phyloP scores from a whole-genome alignment of 164 flowering plant species.

The Aristolochia contorta region DNA sequence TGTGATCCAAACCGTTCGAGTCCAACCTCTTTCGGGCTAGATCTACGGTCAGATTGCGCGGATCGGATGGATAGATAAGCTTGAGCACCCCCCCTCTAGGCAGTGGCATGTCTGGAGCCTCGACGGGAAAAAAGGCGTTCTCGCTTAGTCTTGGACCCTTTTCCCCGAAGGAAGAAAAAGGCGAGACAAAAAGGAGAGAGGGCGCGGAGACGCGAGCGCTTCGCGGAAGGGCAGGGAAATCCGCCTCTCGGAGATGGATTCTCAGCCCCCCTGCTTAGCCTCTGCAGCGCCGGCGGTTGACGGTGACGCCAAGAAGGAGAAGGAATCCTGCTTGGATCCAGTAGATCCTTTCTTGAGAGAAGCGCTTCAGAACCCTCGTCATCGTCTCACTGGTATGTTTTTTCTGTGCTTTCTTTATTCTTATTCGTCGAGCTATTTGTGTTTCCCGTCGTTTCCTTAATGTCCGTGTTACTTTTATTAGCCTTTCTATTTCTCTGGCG shows the following conservation, averaged over 20 bases:
- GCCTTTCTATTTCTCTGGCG: neutral
- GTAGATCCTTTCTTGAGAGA: slow-evolving; percentile 86
- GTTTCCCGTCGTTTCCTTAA: neutral
- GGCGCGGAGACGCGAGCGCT: neutral
- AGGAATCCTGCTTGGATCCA: neutral
- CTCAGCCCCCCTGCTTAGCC: slow-evolving; percentile 4
- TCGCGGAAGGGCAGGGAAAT: slow-evolving; percentile 2
- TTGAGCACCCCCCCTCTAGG: too few species aligned
- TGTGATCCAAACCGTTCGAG: too few species aligned
- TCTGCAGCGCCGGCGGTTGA: slow-evolving; percentile 8
- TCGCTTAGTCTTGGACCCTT: neutral
- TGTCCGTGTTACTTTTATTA: neutral
- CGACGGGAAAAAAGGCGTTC: too few species aligned
- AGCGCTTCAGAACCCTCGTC: slow-evolving; percentile 94
- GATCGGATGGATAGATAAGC: too few species aligned
- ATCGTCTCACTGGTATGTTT: slow-evolving; percentile 72
- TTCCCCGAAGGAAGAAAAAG: neutral
- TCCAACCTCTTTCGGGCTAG: too few species aligned
- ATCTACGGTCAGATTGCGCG: too few species aligned
- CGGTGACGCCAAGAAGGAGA: slow-evolving; percentile 5
- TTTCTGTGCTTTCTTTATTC: neutral
- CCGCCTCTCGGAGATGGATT: slow-evolving; percentile 8
- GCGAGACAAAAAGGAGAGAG: neutral
- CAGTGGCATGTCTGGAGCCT: too few species aligned
- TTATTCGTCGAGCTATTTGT: neutral